Evolutionary conservation across 2,329 filamentous ascomycete species (phyloP).

Genomic region (Kalaharituber pfeilii): DNA sequence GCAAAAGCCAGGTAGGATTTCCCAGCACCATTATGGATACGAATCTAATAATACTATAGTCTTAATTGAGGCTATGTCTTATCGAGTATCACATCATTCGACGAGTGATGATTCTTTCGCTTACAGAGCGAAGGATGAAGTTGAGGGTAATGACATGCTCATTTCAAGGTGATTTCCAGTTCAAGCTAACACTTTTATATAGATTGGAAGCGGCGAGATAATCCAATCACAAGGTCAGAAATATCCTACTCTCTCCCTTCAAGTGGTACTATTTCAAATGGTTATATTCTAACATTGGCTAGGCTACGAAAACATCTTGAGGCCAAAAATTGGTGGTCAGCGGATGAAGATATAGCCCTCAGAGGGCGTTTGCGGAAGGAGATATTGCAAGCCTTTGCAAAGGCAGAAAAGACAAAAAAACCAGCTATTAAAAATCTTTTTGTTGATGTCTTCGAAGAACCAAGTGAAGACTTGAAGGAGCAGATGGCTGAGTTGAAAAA

Average conservation of each 20-base stretch:
- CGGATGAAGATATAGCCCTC: constrained; percentile 58
- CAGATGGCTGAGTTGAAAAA: constrained; percentile 62
- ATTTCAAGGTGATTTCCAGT: background rate
- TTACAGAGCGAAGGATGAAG: constrained; percentile 81
- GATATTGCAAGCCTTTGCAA: constrained; percentile 65
- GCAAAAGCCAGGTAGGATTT: constrained; percentile 19
- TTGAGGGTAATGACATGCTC: too few species aligned
- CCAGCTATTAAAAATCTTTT: constrained; percentile 57
- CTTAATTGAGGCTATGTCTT: constrained; percentile 89
- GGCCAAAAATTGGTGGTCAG: constrained; percentile 63
- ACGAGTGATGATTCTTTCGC: constrained; percentile 95
- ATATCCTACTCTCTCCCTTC: background rate
- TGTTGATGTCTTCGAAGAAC: constrained; percentile 71
- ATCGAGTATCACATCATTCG: constrained; percentile 94
- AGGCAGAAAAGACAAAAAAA: constrained; percentile 68
- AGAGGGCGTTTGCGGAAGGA: constrained; percentile 51
- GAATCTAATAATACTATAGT: constrained; percentile 56
- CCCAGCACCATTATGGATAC: constrained; percentile 20
- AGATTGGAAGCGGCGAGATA: constrained; percentile 81
- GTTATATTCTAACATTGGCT: background rate
- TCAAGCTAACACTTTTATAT: background rate
- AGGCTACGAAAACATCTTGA: constrained; percentile 68
- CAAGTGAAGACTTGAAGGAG: constrained; percentile 58
- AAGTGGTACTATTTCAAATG: background rate
- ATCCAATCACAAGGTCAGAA: constrained; percentile 58